Conservation (phyloP, 1,139 yeast genomes). For the Hansenula sp. region DNA sequence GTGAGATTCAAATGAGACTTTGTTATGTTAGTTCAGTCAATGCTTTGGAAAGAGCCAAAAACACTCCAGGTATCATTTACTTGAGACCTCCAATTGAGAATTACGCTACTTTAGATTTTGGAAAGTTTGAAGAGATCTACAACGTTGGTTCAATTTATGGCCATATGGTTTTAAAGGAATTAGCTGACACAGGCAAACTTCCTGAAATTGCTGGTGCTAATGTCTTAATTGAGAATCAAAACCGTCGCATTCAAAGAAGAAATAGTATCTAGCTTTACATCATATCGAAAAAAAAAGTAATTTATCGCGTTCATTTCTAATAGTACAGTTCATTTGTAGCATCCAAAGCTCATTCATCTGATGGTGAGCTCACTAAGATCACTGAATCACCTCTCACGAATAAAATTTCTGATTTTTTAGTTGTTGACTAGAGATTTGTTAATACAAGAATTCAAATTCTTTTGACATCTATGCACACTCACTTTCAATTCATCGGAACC, state of each 20-base stretch:
- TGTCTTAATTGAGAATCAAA: conserved; percentile 21
- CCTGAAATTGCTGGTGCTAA: conserved; percentile 59
- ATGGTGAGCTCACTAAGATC: conserved; percentile 59
- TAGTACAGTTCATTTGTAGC: background rate
- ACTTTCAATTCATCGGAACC: conserved; percentile 38
- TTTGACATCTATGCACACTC: background rate
- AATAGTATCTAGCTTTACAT: conserved; percentile 46
- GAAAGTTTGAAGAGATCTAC: conserved; percentile 85
- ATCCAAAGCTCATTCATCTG: conserved; percentile 14
- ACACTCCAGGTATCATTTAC: conserved; percentile 82
- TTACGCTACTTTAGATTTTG: conserved; percentile 89
- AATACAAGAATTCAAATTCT: background rate
- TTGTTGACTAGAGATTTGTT: conserved; percentile 31
- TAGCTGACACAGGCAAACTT: conserved; percentile 50
- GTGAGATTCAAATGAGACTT: conserved; percentile 88
- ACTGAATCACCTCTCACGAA: conserved; percentile 97
- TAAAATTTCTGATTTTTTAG: conserved; percentile 80
- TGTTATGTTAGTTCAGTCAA: conserved; percentile 95
- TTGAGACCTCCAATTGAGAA: conserved; percentile 91
- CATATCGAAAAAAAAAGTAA: background rate
- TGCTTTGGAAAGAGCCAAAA: conserved; percentile 84
- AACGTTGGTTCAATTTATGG: conserved; percentile 79
- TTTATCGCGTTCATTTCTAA: background rate
- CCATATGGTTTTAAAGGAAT: conserved; percentile 46
- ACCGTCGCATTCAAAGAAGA: conserved; percentile 43